A percentile compares a stretch with the other conserved stretches of the same genome.
Conservation (phyloP, 257 asterid genomes). For the Echites panduratus region DNA sequence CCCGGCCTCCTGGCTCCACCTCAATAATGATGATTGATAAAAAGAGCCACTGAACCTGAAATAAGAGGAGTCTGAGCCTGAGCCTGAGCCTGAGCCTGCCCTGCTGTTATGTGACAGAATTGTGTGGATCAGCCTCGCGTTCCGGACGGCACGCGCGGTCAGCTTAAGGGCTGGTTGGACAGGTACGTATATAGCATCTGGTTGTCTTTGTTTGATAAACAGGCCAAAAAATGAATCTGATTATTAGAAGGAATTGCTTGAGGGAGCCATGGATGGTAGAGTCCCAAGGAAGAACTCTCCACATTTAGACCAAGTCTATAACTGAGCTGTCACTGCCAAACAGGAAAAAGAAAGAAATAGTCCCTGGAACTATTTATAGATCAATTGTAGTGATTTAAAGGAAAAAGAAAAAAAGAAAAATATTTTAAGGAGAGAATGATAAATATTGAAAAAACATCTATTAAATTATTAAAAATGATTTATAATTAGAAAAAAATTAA, state of each 20-base stretch:
- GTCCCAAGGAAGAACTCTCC: not conserved
- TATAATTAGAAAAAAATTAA: too few species aligned
- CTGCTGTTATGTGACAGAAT: not conserved
- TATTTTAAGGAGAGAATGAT: too few species aligned
- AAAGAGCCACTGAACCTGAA: slow-evolving; percentile 29
- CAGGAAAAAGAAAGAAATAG: too few species aligned
- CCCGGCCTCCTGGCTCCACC: slow-evolving; percentile 12
- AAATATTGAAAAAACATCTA: too few species aligned
- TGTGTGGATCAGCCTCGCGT: slow-evolving; percentile 27
- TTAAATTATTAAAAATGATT: too few species aligned
- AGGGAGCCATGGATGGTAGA: too few species aligned
- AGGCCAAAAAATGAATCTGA: slow-evolving; percentile 2
- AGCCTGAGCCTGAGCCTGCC: not conserved
- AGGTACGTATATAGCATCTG: slow-evolving; percentile 22
- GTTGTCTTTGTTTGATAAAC: slow-evolving; percentile 9
- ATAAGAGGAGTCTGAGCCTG: not conserved
- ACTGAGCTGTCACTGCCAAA: slow-evolving; percentile 28
- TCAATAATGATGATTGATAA: slow-evolving; percentile 21
- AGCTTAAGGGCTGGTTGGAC: slow-evolving; percentile 45
- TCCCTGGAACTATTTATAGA: too few species aligned
- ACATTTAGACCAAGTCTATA: slow-evolving; percentile 20
- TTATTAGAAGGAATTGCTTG: slow-evolving; percentile 3
- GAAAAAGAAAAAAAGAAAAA: too few species aligned
- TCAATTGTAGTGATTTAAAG: too few species aligned
- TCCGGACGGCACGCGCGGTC: slow-evolving; percentile 97